Base-by-base conservation (phyloP, 371 early-diverging fungal genomes). In the Mortierella sp. region DNA sequence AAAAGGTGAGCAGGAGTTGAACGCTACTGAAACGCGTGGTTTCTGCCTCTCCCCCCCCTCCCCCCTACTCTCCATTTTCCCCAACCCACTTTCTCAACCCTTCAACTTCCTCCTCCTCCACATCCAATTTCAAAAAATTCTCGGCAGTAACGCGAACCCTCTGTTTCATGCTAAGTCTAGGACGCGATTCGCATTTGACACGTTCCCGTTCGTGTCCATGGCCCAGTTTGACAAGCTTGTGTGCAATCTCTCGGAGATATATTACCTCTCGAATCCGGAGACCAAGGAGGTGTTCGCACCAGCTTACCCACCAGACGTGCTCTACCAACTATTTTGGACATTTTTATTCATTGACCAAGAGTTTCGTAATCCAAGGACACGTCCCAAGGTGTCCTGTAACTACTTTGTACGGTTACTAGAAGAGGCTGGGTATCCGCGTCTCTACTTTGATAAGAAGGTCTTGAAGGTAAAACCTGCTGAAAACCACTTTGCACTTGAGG, bases 261-360 rank as follows among this genome's bases (percentile, higher is more conserved):
- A 78, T 38, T 78, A 55, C 42, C 61, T 53, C 39, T 78, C 78
- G 19, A 78, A 78, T 31, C 78, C 78, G 41, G 78, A 68, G 26
- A 71, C 78, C 8, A 64, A 64, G 47, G 50, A 63, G 5, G 52
- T 61, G 34, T 78, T 78, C 61, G 72, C 68, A 0, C 72, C 78
- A 2, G 72, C 53, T 1, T 8, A 71, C 43, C 54, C 78, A 1
- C 61, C 67, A n/a, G 78, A 78, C 30, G 57, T 67, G 52, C 52
- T 78, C 1, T 78, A 71, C 27, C 60, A 64, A 41, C 78, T 78
- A 59, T 71, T 78, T 41, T 78, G 78, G 78, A 78, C 78, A 0
- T 58, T 71, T 41, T 39, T 78, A 3, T 78, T 78, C 27, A 71
- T 78, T 28, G 78, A 78, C 31, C 78, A 78, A 54, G 68, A 78